Evolutionary conservation across 179 eudicot species (phyloP), one percentile per base, ranked within the genome.

Genomic region (Spergularia azorica): DNA sequence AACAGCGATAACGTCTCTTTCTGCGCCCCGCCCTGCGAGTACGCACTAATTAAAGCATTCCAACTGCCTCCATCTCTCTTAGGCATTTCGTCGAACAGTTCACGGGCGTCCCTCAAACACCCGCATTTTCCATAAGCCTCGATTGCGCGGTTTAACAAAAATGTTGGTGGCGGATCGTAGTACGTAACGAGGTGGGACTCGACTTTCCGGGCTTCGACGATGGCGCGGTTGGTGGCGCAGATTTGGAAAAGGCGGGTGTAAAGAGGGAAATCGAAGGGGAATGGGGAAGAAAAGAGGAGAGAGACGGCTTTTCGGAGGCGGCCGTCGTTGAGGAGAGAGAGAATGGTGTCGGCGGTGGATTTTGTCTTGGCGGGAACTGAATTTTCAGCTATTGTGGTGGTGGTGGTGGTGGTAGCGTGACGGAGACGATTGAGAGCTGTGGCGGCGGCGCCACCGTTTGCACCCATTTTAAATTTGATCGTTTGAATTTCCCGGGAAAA

Each of bases 41-140:
- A 84, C 0, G 93, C 93, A 6, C 86, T 72, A 17, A 92, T 88
- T 67, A 91, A 55, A 2, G 93, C 89, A 70, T 91, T 92, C 97
- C 97, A 92, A 15, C 93, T 88, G 5, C 97, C 96, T 4, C 95
- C 97, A 76, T 92, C 90, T 82, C 95, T 79, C 3, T 63, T 73
- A 54, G 93, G 97, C 97, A 92, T 91, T 89, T 92, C 90, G 2
- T 92, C 92, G 64, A 92, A 92, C 89, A 92, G 77, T n/a, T 87
- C 93, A 6, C 83, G 71, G 2, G 92, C 93, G 71, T 89, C 97
- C 7, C 74, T 63, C 76, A 91, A 77, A 83, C 89, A 88, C 63
- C 89, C 84, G 70, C 97, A 91, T 76, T 83, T 80, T 0, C 89
- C 91, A 70, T 89, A 92, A 10, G 84, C 26, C 67, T 90, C 97